These are phyloP conservation scores for Cymbopogon citratus DNA, from an alignment of 176 grass and related monocot species.

Conservation along the genomic window DNA sequence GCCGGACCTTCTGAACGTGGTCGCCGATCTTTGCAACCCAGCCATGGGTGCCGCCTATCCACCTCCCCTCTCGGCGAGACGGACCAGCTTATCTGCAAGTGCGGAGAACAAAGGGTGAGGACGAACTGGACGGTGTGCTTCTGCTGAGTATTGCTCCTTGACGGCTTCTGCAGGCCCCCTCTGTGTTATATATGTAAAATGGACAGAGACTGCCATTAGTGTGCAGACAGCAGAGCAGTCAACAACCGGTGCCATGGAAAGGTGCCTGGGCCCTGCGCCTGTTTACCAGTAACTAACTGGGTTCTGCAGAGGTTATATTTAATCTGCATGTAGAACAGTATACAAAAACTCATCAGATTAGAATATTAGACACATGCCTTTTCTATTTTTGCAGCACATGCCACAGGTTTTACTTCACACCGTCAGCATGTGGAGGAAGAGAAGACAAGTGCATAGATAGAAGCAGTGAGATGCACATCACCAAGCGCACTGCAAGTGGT, in stretches of 20 bases:
- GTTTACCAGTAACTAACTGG: constrained; percentile 36
- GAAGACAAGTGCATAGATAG: neutral
- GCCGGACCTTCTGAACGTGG: constrained; percentile 81
- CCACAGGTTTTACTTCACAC: constrained; percentile 32
- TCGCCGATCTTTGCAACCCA: constrained; percentile 75
- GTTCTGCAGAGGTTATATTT: constrained; percentile 21
- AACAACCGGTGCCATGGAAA: constrained; percentile 31
- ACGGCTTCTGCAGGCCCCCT: constrained; percentile 1
- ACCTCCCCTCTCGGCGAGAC: constrained; percentile 4
- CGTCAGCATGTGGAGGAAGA: constrained; percentile 17
- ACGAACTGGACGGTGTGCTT: constrained; percentile 5
- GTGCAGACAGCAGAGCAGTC: constrained; percentile 49
- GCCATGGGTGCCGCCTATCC: constrained; percentile 41
- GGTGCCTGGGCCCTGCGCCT: constrained; percentile 19
- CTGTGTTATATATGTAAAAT: constrained; percentile 40
- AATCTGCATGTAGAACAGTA: constrained; percentile 7
- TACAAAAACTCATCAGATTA: constrained; percentile 15
- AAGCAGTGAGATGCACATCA: neutral
- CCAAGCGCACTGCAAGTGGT: constrained; percentile 1
- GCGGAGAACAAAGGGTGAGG: constrained; percentile 1
- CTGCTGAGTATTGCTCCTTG: neutral
- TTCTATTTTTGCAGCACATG: constrained; percentile 25
- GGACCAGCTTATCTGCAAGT: constrained; percentile 29
- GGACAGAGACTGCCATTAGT: constrained; percentile 34
- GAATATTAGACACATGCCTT: constrained; percentile 13